A percentile compares a stretch with the other conserved stretches of the same genome.
These are phyloP conservation scores for Eutreptiella sp. DNA, from an alignment of 208 protist genomes.

Conservation along the genomic window DNA sequence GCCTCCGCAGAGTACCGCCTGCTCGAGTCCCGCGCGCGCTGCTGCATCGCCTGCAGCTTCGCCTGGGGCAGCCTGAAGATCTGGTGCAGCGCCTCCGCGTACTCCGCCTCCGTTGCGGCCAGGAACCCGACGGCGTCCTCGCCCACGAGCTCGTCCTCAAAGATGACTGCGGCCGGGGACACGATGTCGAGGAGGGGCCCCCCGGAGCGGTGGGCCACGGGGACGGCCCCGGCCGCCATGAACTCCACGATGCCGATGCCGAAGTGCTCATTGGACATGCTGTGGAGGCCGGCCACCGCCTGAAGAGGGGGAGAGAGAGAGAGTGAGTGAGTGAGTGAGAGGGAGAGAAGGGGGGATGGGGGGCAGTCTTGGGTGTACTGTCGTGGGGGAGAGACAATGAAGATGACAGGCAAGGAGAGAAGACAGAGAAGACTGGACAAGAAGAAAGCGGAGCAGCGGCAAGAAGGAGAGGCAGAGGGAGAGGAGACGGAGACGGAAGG, in stretches of 20 bases:
- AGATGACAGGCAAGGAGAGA: too few species aligned
- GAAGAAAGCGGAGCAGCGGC: too few species aligned
- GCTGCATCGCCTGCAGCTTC: slow-evolving; percentile 15
- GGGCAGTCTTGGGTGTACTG: too few species aligned
- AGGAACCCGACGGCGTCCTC: slow-evolving; percentile 61
- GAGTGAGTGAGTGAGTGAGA: not conserved
- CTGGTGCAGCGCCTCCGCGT: slow-evolving; percentile 51
- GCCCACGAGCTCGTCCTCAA: not conserved
- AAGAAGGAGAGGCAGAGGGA: too few species aligned
- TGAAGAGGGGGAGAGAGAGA: not conserved
- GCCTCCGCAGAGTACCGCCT: slow-evolving; percentile 17
- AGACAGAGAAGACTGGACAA: too few species aligned
- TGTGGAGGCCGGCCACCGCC: slow-evolving; percentile 87
- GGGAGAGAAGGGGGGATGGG: too few species aligned
- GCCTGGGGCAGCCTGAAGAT: slow-evolving; percentile 24
- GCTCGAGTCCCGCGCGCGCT: slow-evolving; percentile 1
- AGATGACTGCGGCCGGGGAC: not conserved
- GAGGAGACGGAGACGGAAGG: too few species aligned
- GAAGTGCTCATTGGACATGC: slow-evolving; percentile 98
- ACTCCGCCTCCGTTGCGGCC: slow-evolving; percentile 69
- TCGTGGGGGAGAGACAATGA: too few species aligned
- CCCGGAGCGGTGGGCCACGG: slow-evolving; percentile 83
- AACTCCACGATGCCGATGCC: slow-evolving; percentile 97
- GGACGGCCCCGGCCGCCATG: slow-evolving; percentile 81
- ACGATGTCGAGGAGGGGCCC: slow-evolving; percentile 92